Evolutionary conservation across 164 flowering plant genomes (phyloP).

Genomic region (Vitis labrusca): DNA sequence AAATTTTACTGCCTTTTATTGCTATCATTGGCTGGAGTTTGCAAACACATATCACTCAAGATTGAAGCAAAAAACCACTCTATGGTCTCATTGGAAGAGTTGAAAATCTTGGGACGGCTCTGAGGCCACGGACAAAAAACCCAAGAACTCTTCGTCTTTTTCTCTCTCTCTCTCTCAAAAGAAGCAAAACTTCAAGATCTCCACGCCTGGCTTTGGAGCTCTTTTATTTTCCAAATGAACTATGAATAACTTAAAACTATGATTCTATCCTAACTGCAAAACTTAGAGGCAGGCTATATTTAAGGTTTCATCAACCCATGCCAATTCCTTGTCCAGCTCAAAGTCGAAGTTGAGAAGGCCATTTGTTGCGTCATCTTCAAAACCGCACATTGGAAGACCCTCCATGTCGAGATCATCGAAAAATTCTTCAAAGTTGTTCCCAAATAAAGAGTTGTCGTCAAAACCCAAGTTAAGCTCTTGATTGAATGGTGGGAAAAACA

Average conservation of each 20-base stretch:
- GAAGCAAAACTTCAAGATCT: neutral
- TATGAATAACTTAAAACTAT: neutral
- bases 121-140: conserved; percentile 3
- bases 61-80: conserved; percentile 1
- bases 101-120: conserved; percentile 15
- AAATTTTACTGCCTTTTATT: no score
- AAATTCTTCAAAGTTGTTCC: neutral
- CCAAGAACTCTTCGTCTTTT: conserved; percentile 4
- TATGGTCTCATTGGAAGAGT: neutral
- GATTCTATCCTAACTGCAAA: neutral
- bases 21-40: no score
- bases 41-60: neutral
- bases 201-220: neutral
- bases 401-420: neutral
- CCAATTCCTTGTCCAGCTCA: conserved; percentile 4
- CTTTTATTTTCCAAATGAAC: conserved; percentile 4
- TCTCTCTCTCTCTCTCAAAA: neutral
- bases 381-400: neutral
- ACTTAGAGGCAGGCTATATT: conserved; percentile 3
- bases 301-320: conserved; percentile 14
- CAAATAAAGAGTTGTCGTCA: neutral
- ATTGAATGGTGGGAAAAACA: neutral
- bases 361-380: neutral
- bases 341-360: conserved; percentile 9
- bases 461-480: neutral